Base-by-base conservation (phyloP, 2,329 filamentous ascomycete genomes). In the Sarocladium strictum region DNA sequence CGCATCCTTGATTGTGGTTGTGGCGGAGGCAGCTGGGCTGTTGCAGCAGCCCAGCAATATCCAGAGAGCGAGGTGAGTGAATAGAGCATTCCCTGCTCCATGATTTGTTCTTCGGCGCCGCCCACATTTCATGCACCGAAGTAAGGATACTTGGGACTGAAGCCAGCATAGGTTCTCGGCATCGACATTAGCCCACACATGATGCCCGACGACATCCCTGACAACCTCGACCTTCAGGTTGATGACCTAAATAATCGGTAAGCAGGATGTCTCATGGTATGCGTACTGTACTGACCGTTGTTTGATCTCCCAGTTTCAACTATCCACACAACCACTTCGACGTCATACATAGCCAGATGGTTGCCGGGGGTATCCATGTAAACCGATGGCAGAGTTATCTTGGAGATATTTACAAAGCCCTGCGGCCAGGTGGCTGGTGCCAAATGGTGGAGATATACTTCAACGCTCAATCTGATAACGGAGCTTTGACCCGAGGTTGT, bases 371-470 rank as follows among this genome's bases (percentile, higher is more conserved):
- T 0, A 88, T 96, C 62, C 78, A 92, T 63, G 73, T 76, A 55
- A 72, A 77, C 58, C 80, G 90, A 67, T 97, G 92, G 92, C 70
- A 74, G 54, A 77, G 78, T 29, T 96, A 95, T 68, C 69, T 96
- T 59, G 75, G 77, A 61, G 92, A 96, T 61, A 87, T 96, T 57
- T 80, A 83, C 59, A 78, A 82, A 21, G 78, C 90, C 10, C 73
- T 92, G 58, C 86, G 83, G 52, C 86, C 84, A 5, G 87, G 85
- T 2, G 91, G 92, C 1, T 96, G 90, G 90, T 80, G 88, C 56
- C 90, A 96, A 65, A 85, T 96, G 79, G 81, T 89, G n/a, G 92
- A 96, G 65, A 81, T 92, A 62, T 90, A 95, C 64, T 86, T 86
- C 67, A 90, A 90, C 59, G 84, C 89, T 24, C 92, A 96, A 67